Evolutionary conservation across 108 stramenopile species (phyloP).

Genomic region (Cyclostephanos invisitatus): DNA sequence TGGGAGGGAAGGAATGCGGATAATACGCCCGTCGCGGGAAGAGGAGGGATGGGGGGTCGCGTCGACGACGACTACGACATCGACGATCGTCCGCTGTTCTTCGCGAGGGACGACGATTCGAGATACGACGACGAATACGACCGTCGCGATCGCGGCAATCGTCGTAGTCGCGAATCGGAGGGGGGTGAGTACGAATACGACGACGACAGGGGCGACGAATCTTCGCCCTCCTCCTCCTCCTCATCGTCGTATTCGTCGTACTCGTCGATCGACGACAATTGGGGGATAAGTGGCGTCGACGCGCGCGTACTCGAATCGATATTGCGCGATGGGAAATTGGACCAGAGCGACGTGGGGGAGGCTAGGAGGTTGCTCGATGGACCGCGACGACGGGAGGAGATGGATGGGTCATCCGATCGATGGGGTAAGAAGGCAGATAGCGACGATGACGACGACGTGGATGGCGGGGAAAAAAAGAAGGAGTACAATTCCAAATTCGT

Average conservation of each 20-base stretch:
- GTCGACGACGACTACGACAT: no score
- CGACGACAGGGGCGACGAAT: no score
- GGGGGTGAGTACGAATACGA: not conserved
- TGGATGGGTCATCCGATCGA: not conserved
- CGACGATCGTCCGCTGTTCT: not conserved
- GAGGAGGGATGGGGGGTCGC: not conserved
- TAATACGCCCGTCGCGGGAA: no score
- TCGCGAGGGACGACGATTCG: no score
- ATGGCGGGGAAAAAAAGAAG: constrained; percentile 13
- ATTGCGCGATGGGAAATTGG: constrained; percentile 63
- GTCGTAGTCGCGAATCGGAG: not conserved
- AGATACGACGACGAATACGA: not conserved
- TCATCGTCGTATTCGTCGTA: not conserved
- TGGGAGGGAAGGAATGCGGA: no score
- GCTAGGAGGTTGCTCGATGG: constrained; percentile 70
- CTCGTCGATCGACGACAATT: not conserved
- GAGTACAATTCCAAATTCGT: constrained; percentile 46
- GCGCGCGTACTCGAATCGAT: constrained; percentile 78
- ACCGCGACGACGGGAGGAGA: constrained; percentile 26
- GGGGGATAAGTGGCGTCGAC: constrained; percentile 55
- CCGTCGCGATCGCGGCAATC: not conserved
- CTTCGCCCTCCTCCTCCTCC: not conserved
- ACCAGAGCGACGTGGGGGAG: constrained; percentile 64
- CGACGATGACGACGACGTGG: constrained; percentile 2
- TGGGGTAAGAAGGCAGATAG: no score